These are phyloP conservation scores for Hericium coralloides DNA, from an alignment of 768 basidiomycete genomes.

Conservation along the genomic window DNA sequence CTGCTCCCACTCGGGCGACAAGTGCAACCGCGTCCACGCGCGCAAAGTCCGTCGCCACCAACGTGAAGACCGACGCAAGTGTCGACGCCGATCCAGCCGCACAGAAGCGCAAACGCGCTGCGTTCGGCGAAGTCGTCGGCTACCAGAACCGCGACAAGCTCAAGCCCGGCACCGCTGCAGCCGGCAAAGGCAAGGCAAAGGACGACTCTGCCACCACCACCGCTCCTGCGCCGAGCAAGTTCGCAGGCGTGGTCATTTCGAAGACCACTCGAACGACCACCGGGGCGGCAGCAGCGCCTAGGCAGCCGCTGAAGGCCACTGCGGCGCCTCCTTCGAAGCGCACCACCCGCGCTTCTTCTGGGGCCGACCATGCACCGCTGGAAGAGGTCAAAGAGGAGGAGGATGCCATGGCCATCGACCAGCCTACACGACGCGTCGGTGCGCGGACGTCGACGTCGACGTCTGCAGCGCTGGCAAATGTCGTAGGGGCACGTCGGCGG, in stretches of 20 bases:
- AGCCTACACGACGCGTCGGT: constrained; percentile 20
- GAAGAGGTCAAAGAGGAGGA: constrained; percentile 26
- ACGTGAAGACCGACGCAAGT: constrained; percentile 21
- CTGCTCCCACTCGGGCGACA: constrained; percentile 31
- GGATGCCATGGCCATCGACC: constrained; percentile 38
- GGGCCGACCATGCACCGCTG: constrained; percentile 21
- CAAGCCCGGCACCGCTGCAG: constrained; percentile 21
- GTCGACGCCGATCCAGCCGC: constrained; percentile 37
- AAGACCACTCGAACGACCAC: constrained; percentile 44
- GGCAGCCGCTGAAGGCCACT: constrained; percentile 3
- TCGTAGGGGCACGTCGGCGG: not conserved
- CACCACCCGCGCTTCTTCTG: constrained; percentile 18
- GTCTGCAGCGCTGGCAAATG: not conserved
- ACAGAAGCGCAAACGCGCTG: constrained; percentile 69
- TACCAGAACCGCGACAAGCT: constrained; percentile 26
- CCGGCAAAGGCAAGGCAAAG: constrained; percentile 50
- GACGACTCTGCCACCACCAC: constrained; percentile 14
- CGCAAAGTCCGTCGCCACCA: constrained; percentile 35
- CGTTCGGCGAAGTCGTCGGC: constrained; percentile 62
- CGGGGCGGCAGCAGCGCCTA: constrained; percentile 43
- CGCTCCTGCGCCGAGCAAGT: constrained; percentile 32
- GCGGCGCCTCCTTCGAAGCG: constrained; percentile 7
- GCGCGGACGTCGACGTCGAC: constrained; percentile 8
- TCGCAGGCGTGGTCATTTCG: constrained; percentile 47
- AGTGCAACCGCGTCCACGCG: constrained; percentile 43